phyloP scores from a whole-genome alignment of 805 yeast species.

The Vanderwaltozyma yarrowii region DNA sequence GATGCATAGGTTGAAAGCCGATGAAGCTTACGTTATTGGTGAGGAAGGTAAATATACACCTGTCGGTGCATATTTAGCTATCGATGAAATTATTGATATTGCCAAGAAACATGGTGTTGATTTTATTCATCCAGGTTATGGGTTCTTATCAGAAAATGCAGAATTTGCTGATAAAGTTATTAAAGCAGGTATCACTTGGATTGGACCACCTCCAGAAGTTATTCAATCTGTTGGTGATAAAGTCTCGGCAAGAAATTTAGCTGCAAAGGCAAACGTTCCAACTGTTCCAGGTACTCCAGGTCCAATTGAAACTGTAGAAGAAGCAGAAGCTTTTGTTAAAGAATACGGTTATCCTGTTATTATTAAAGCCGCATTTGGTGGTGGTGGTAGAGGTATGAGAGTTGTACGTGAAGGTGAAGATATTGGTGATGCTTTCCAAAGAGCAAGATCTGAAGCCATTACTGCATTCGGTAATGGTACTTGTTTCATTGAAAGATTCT shows the following conservation, averaged over 20 bases:
- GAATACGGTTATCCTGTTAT: constrained; percentile 89
- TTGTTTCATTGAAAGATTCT: constrained; percentile 88
- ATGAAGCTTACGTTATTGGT: constrained; percentile 86
- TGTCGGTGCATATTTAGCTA: constrained; percentile 87
- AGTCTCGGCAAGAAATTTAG: constrained; percentile 82
- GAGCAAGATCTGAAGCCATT: constrained; percentile 89
- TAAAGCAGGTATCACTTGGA: constrained; percentile 85
- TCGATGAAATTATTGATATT: constrained; percentile 82
- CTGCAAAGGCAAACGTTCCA: constrained; percentile 70
- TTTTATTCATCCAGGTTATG: constrained; percentile 89
- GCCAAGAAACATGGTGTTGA: constrained; percentile 67
- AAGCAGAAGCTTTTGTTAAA: constrained; percentile 68
- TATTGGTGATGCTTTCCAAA: constrained; percentile 76
- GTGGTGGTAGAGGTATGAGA: constrained; percentile 99
- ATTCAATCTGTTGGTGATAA: constrained; percentile 94
- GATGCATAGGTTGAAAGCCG: constrained; percentile 89
- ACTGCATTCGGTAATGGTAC: constrained; percentile 97
- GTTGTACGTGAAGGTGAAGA: constrained; percentile 93
- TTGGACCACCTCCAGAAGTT: constrained; percentile 79
- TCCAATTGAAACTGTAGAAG: constrained; percentile 68
- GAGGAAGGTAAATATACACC: constrained; percentile 76
- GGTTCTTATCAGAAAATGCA: constrained; percentile 79
- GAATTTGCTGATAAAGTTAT: constrained; percentile 87
- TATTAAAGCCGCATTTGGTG: constrained; percentile 97
- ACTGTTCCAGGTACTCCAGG: constrained; percentile 96